Base-by-base conservation (phyloP, 106 monocot species). In the Apostasia ramifera region DNA sequence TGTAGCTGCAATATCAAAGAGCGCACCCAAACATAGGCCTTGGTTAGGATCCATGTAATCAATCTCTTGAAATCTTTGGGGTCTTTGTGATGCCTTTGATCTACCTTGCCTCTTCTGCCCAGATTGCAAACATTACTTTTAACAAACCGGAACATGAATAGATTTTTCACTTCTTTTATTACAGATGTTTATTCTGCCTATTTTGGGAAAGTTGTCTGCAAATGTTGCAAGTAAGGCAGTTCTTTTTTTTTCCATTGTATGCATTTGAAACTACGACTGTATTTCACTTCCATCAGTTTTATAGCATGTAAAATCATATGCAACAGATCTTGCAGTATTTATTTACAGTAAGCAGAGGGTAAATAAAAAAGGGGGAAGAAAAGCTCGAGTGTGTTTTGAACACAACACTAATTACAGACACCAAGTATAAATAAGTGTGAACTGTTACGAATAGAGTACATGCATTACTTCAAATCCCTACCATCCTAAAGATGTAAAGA, bases 1-100 rank as follows among this genome's bases (percentile, higher is more conserved):
- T 71, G 97, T 97, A 65, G 97, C 97, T 55, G 97, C 97, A 66
- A 97, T 97, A 68, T 97, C 84, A 77, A 97, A 97, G 11, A 97
- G 79, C 44, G 97, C 92, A 63, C 97, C 97, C 60, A 97, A 80
- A 72, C 97, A 97, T 43, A 97, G 92, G 53, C 81, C 83, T 82
- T 97, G 97, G 57, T 82, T 74, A 8, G 97, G 92, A 77, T 92
- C 92, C 97, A 97, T 97, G 77, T 97, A 97, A 71, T 89, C 71
- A 63, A 79, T 84, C 81, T 97, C 97, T 68, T 82, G 89, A 83
- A 81, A 92, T 8, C 89, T 80, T 52, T 84, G 77, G 40, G 75
- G 56, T 50, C 76, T 84, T 71, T 85, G 86, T 57, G 80, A 63
- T 47, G 61, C 47, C 68, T 83, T 83, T 61, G 72, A 57, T 76